A percentile compares a stretch with the other conserved stretches of the same genome.
phyloP scores from a whole-genome alignment of 1,139 yeast species.

The Geotrichum reessii region DNA sequence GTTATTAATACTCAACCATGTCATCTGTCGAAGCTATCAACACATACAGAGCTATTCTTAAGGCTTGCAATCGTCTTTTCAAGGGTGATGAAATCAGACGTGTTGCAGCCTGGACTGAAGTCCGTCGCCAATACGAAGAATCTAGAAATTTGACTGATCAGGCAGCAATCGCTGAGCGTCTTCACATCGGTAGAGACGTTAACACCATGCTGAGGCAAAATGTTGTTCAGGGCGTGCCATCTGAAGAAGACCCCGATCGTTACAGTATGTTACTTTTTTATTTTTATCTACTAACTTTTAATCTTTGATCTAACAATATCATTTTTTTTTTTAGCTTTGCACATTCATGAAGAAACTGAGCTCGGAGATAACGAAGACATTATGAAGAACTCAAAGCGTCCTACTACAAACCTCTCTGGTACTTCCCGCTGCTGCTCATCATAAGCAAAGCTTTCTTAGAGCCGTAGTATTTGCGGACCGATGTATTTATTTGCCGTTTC shows the following conservation, averaged over 20 bases:
- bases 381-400: slow-evolving; percentile 30
- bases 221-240: slow-evolving; percentile 74
- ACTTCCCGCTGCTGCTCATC: slow-evolving; percentile 8
- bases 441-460: neutral
- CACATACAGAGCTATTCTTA: slow-evolving; percentile 64
- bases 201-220: slow-evolving; percentile 62
- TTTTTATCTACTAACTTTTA: slow-evolving; percentile 11
- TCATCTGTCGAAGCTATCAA: slow-evolving; percentile 17
- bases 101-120: slow-evolving; percentile 56
- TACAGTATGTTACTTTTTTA: slow-evolving; percentile 30
- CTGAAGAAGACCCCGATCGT: slow-evolving; percentile 38
- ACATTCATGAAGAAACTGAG: slow-evolving; percentile 77
- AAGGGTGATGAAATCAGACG: slow-evolving; percentile 26
- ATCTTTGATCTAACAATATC: neutral
- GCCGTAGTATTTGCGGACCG: neutral
- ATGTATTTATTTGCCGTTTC: neutral
- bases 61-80: slow-evolving; percentile 70
- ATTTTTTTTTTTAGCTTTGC: slow-evolving; percentile 39
- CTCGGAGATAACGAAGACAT: slow-evolving; percentile 79
- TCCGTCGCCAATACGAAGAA: slow-evolving; percentile 53
- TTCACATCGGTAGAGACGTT: slow-evolving; percentile 58
- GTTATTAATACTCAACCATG: neutral
- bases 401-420: slow-evolving; percentile 14
- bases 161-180: slow-evolving; percentile 41
- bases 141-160: slow-evolving; percentile 39